These are phyloP conservation scores for Oryza meridionalis DNA, from an alignment of 176 grass and related monocot genomes.

Conservation along the genomic window DNA sequence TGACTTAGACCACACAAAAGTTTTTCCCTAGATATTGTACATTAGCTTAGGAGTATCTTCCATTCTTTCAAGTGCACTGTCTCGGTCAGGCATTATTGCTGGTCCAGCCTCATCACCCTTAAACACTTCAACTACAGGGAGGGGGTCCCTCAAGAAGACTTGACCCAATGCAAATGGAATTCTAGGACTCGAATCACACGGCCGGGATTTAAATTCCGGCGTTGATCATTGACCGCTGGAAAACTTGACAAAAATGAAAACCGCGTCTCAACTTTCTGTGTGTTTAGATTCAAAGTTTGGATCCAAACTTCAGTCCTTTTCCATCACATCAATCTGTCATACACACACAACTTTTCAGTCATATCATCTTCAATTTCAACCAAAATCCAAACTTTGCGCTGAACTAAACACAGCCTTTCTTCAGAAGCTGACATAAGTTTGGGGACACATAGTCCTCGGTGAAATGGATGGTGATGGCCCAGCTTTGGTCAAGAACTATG, in stretches of 20 bases:
- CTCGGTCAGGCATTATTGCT: neutral
- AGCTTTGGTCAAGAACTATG: neutral
- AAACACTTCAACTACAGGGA: neutral
- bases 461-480: neutral
- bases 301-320: too few species aligned
- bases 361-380: too few species aligned
- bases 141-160: neutral
- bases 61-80: neutral
- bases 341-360: too few species aligned
- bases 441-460: neutral
- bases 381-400: too few species aligned
- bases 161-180: neutral
- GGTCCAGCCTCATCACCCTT: neutral
- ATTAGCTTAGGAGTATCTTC: neutral
- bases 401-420: too few species aligned
- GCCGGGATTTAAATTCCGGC: neutral
- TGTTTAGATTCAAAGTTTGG: too few species aligned
- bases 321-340: too few species aligned
- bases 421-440: neutral
- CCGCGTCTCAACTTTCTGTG: neutral
- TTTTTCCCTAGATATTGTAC: neutral
- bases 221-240: neutral
- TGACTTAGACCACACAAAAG: neutral
- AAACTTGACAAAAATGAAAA: constrained; percentile 13
- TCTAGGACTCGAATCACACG: neutral